Conservation (phyloP, 208 protist species). For the Endotrypanum monterogeii region DNA sequence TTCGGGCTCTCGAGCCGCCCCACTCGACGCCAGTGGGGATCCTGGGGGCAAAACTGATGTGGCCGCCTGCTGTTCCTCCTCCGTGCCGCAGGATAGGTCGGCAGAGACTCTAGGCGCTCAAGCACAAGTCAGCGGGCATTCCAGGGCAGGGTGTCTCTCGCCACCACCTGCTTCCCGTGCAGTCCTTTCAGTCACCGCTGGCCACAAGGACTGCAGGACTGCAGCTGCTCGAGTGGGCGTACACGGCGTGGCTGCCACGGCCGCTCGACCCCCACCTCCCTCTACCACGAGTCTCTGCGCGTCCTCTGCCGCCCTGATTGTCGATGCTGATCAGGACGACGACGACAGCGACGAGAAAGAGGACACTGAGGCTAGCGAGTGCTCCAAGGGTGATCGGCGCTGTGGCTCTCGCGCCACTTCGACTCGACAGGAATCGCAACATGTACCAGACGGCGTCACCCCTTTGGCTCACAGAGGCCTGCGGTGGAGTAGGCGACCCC, state of each 20-base stretch:
- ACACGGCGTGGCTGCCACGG: neutral
- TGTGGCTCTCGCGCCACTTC: neutral
- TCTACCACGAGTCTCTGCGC: neutral
- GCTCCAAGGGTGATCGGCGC: neutral
- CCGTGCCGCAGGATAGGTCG: neutral
- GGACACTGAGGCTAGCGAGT: neutral
- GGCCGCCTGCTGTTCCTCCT: neutral
- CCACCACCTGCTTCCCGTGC: neutral
- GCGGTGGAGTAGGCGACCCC: neutral
- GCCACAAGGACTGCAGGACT: neutral
- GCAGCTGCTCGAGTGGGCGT: neutral
- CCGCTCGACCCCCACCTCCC: neutral
- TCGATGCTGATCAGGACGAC: constrained; percentile 10
- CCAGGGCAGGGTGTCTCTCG: neutral
- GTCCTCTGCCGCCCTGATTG: neutral
- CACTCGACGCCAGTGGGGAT: neutral
- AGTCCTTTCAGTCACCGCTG: neutral
- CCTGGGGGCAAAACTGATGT: neutral
- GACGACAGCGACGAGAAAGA: constrained; percentile 6
- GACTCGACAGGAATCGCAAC: neutral
- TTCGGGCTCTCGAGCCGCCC: neutral
- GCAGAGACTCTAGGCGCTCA: neutral
- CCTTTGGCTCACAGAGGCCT: neutral
- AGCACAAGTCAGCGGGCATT: neutral
- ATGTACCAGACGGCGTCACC: neutral